Evolutionary conservation across 1,139 yeast species (phyloP), one percentile per base, ranked within the genome.

Genomic region (Debaryomyces singareniensis): DNA sequence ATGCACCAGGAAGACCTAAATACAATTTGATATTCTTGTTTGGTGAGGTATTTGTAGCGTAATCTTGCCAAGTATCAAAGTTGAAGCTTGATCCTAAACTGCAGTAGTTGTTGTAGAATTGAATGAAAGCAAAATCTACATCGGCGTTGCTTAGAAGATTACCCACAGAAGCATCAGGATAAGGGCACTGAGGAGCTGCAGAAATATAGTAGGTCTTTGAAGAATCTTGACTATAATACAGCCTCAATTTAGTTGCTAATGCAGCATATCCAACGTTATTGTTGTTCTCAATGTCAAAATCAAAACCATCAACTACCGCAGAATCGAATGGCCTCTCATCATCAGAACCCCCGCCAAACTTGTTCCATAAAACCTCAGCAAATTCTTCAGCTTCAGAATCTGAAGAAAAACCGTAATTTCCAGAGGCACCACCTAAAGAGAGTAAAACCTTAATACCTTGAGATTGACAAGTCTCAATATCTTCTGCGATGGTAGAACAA

Each of bases 121-220:
- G 97, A 45, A 89, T 74, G 48, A 84, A 86, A 2, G 91, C 91
- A 57, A 81, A 86, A 58, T 89, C 97, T 40, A 89, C 62, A 26
- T 73, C 66, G 13, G 83, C 75, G 23, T 70, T 58, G 15, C 63
- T 61, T 43, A 89, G 57, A 23, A 82, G 59, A 32, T 76, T 74
- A 38, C 95, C 94, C 26, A 82, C 77, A 26, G 83, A 75, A 5
- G 80, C 86, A 61, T 89, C 97, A 13, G 96, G 97, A 52, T 78
- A 84, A 13, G 80, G 83, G 63, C 97, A 89, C 63, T 89, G 97
- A 16, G 97, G 97, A 40, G 97, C 95, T 39, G 96, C 96, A 31
- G 95, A 75, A 29, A 89, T 62, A 54, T 83, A 87, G 60, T 83
- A 89, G 11, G 56, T 47, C 53, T 74, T 79, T 13, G 82, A 65